Evolutionary conservation across 345 rosid species (phyloP), one percentile per base, ranked within the genome.

Genomic region (Viola odorata): DNA sequence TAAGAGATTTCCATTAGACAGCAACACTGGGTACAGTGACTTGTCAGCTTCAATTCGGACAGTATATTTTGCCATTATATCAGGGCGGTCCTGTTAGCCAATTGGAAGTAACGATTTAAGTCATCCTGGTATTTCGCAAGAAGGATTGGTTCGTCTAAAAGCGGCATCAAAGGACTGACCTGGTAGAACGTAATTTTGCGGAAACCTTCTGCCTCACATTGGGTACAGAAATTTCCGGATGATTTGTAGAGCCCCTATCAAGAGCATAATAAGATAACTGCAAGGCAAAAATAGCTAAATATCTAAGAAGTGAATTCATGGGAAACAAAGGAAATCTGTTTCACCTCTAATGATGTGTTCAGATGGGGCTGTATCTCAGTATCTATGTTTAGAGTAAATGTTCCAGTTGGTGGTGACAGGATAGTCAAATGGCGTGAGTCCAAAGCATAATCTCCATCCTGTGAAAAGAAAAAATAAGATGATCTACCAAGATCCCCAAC

Each of bases 131-230:
- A 59, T 44, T 32, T 62, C 51, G 53, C 12, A 60, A 40, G 17
- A 62, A n/a, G 15, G 37, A 67, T 53, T 49, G 61, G 36, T 15
- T 50, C 13, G 60, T 60, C 14, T 60, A 53, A 45, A 40, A 50
- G 15, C 60, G 45, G 63, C 53, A 53, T 63, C 41, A 38, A 69
- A 1, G 50, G 38, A 69, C 39, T 38, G 53, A 90, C 99, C 92
- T 95, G 97, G 75, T 86, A 95, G 74, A 75, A 95, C 53, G 97
- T 95, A 59, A 95, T 91, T 69, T 88, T 91, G 15, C 92, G 83
- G 73, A 95, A 95, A 63, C 96, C 97, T 80, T 95, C 99, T 39
- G 99, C 97, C 84, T 94, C 97, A 61, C 99, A 91, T 66, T 94
- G 99, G 9, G 99, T 91, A 78, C 99, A 91, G 77, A 88, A 95